Evolutionary conservation across 441 rosid species (phyloP).

Genomic region (Eutrema salsugineum): DNA sequence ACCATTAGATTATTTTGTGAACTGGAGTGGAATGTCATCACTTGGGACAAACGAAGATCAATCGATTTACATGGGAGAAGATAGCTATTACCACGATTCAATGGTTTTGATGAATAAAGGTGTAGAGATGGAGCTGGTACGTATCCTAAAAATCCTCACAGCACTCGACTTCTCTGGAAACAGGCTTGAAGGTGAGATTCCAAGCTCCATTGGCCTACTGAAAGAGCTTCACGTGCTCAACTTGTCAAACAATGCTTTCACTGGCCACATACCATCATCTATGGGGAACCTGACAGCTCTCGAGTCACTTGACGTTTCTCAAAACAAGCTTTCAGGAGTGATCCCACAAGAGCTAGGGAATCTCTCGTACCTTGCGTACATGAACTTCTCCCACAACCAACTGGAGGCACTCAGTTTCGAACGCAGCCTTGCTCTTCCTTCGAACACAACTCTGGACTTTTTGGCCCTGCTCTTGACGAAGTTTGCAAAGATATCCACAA

Average conservation of each 20-base stretch:
- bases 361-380: not conserved
- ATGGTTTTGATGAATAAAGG: conserved; percentile 21
- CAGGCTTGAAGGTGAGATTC: not conserved
- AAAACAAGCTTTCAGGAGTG: conserved; percentile 11
- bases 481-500: not conserved
- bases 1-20: not conserved
- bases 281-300: conserved; percentile 1
- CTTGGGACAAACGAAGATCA: not conserved
- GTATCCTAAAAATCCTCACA: not conserved
- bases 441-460: not conserved
- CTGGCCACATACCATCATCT: not conserved
- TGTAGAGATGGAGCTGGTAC: not conserved
- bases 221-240: conserved; percentile 9
- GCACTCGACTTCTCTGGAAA: conserved; percentile 23
- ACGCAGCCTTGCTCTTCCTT: conserved; percentile 2
- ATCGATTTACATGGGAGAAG: conserved; percentile 22
- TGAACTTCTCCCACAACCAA: conserved; percentile 18
- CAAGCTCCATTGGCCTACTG: conserved; percentile 9
- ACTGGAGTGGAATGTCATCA: conserved; percentile 19
- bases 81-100: conserved; percentile 25
- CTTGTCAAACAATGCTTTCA: conserved; percentile 8
- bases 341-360: conserved; percentile 6
- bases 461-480: conserved; percentile 12
- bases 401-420: conserved; percentile 16
- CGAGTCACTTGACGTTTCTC: conserved; percentile 1